Percentiles rank a stretch among this genome's conserved stretches.
Evolutionary conservation across 805 yeast species (phyloP).

Genomic region (Grigorovia humatica): DNA sequence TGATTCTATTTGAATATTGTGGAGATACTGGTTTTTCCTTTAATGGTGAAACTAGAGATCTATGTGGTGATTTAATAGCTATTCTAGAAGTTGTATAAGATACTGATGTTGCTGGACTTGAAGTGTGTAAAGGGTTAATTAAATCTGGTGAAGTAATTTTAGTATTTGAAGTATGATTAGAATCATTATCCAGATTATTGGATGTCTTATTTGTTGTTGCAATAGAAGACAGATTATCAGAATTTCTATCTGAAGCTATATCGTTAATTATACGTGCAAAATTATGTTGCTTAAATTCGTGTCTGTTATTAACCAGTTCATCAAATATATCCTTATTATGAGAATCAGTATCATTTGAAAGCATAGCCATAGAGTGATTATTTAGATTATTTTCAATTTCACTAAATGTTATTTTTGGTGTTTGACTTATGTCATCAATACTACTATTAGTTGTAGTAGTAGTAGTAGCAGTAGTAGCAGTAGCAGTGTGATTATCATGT

Average conservation of each 20-base stretch:
- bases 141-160: neutral
- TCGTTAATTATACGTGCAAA: neutral
- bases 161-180: neutral
- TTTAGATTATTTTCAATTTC: neutral
- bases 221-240: too few species aligned
- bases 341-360: neutral
- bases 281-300: neutral
- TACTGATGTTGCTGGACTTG: conserved; percentile 26
- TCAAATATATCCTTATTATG: neutral
- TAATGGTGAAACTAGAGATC: conserved; percentile 3
- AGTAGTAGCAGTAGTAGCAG: too few species aligned
- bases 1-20: conserved; percentile 23
- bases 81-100: conserved; percentile 30
- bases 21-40: conserved; percentile 3
- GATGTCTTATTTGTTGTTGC: neutral
- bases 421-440: neutral
- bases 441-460: too few species aligned
- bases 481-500: neutral
- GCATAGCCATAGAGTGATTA: neutral
- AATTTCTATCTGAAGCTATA: too few species aligned
- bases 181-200: neutral
- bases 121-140: neutral
- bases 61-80: conserved; percentile 24
- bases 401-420: neutral
- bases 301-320: neutral